A percentile compares a stretch with the other conserved stretches of the same genome.
Conservation (phyloP, 1,284 basidiomycete species). For the Sutorius eximius region DNA sequence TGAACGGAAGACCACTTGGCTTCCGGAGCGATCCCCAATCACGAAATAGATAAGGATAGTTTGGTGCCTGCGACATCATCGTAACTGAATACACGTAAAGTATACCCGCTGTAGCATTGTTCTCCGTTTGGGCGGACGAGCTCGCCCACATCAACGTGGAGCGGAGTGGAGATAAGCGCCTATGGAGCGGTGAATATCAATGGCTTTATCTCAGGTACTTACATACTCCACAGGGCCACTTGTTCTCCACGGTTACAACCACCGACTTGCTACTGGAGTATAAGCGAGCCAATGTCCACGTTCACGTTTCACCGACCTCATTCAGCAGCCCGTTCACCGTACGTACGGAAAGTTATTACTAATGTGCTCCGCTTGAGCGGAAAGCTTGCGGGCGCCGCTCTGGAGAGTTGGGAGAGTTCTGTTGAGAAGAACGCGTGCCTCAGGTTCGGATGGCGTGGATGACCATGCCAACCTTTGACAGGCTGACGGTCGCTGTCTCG, state of each 20-base stretch:
- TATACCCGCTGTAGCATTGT: constrained; percentile 95
- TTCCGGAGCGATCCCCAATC: constrained; percentile 45
- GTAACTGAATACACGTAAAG: constrained; percentile 89
- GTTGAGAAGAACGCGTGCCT: too few relatives aligned
- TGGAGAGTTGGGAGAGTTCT: too few relatives aligned
- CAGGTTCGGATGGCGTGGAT: too few relatives aligned
- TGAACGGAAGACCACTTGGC: constrained; percentile 78
- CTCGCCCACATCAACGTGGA: constrained; percentile 58
- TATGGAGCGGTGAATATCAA: constrained; percentile 53
- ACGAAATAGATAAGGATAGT: constrained; percentile 42
- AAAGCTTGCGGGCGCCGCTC: too few relatives aligned
- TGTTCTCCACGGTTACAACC: constrained; percentile 70
- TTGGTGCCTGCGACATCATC: constrained; percentile 91
- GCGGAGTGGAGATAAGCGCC: constrained; percentile 55
- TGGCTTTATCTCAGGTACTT: constrained; percentile 51
- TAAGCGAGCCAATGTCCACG: constrained; percentile 85
- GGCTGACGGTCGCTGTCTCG: too few relatives aligned
- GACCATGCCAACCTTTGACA: too few relatives aligned
- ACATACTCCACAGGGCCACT: constrained; percentile 64
- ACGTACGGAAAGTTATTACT: constrained; percentile 30
- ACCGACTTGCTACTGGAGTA: constrained; percentile 74
- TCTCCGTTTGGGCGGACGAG: constrained; percentile 71
- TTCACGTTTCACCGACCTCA: constrained; percentile 66
- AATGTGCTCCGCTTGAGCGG: too few relatives aligned
- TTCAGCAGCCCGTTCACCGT: constrained; percentile 73